These are phyloP conservation scores for Tolypocladium nubicola DNA, from an alignment of 2,329 filamentous ascomycete genomes.

Conservation along the genomic window DNA sequence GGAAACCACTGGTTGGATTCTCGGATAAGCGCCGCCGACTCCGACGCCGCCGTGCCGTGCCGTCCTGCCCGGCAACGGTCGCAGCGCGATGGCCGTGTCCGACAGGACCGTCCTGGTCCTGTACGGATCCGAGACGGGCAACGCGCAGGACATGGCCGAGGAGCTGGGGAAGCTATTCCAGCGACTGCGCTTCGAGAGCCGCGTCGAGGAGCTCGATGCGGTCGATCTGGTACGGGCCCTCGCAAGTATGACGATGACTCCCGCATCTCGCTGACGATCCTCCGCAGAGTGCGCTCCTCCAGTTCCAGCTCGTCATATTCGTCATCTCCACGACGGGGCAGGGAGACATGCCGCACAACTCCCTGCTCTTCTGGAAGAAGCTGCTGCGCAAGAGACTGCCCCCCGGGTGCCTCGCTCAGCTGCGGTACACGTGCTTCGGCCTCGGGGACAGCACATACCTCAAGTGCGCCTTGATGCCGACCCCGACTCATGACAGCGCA, in stretches of 20 bases:
- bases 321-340: constrained; percentile 89
- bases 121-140: constrained; percentile 93
- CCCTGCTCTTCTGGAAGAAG: constrained; percentile 72
- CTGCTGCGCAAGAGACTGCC: constrained; percentile 71
- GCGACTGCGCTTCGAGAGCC: constrained; percentile 67
- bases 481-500: background rate
- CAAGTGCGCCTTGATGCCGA: constrained; percentile 46
- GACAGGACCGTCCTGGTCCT: constrained; percentile 53
- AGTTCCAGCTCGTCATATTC: constrained; percentile 57
- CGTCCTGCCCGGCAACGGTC: background rate
- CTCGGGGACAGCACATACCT: constrained; percentile 91
- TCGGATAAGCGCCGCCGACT: background rate
- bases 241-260: background rate
- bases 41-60: background rate
- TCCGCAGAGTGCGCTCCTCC: constrained; percentile 37
- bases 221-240: constrained; percentile 56
- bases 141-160: constrained; percentile 81
- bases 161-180: constrained; percentile 68
- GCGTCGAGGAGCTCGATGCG: constrained; percentile 66
- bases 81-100: constrained; percentile 13
- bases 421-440: constrained; percentile 79
- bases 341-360: constrained; percentile 83
- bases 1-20: background rate
- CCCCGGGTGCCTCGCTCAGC: constrained; percentile 52
- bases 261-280: background rate